Conservation (phyloP, 2,329 filamentous ascomycete genomes). For the Scleromitrula shiraiana region DNA sequence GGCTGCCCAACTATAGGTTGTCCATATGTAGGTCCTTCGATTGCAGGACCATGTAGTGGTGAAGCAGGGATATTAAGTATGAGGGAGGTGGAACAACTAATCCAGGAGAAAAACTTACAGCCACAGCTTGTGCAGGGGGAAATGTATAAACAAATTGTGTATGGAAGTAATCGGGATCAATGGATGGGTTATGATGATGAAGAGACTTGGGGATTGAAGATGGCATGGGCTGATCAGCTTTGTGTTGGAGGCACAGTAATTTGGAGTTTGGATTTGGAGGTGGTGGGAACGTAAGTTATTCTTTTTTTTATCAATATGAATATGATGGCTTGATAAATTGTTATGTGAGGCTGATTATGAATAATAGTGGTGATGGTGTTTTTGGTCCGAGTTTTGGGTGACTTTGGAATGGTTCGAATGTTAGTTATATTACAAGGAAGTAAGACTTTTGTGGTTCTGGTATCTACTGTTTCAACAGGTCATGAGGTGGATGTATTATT, state of each 20-base stretch:
- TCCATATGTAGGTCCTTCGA: conserved; percentile 17
- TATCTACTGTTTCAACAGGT: too few relatives aligned
- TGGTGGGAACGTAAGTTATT: background rate
- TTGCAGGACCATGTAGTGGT: conserved; percentile 26
- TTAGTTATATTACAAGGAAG: too few relatives aligned
- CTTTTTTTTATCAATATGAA: background rate
- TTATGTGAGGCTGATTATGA: background rate
- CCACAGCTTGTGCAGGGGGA: conserved; percentile 21
- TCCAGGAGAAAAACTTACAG: conserved; percentile 14
- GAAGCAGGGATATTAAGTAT: conserved; percentile 28
- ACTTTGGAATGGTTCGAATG: too few relatives aligned
- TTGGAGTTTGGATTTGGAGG: conserved; percentile 11
- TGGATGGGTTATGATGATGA: conserved; percentile 37
- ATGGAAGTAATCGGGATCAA: conserved; percentile 29
- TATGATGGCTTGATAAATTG: background rate
- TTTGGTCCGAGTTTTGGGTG: conserved; percentile 5
- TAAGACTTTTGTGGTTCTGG: too few relatives aligned
- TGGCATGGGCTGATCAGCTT: conserved; percentile 18
- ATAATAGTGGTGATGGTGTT: background rate
- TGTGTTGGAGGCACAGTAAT: conserved; percentile 26
- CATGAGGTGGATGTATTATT: too few relatives aligned
- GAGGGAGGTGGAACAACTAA: conserved; percentile 29
- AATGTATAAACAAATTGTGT: conserved; percentile 25
- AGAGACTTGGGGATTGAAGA: conserved; percentile 16
- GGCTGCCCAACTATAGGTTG: conserved; percentile 23